Percentiles rank a stretch among this genome's conserved stretches.
Conservation (phyloP, 345 rosid genomes). For the Reutealis trisperma region DNA sequence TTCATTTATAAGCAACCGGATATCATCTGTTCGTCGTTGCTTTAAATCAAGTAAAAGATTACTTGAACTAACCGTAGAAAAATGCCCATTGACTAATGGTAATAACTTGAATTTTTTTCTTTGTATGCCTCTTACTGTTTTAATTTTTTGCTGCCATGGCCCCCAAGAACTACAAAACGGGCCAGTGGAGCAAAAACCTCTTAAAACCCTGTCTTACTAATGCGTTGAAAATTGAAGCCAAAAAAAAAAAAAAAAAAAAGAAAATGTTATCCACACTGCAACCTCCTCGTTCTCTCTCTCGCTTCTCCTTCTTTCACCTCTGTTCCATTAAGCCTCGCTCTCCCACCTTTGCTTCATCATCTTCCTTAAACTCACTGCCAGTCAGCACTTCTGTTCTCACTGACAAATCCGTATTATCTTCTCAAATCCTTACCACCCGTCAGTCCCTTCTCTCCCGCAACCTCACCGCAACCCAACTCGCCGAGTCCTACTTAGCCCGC, state of each 20-base stretch:
- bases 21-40: too few species aligned
- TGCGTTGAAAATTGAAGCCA: not conserved
- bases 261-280: constrained; percentile 17
- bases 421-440: constrained; percentile 74
- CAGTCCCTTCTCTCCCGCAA: constrained; percentile 72
- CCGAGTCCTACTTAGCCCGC: constrained; percentile 70
- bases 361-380: not conserved
- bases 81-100: too few species aligned
- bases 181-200: too few species aligned
- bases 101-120: too few species aligned
- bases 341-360: constrained; percentile 12
- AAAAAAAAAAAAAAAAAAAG: not conserved
- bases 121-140: too few species aligned
- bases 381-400: constrained; percentile 21
- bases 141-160: too few species aligned
- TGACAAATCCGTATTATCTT: constrained; percentile 36
- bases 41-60: too few species aligned
- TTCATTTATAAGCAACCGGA: too few species aligned
- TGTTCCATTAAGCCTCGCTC: constrained; percentile 22
- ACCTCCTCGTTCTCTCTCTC: constrained; percentile 34
- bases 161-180: too few species aligned
- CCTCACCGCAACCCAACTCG: constrained; percentile 60
- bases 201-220: too few species aligned
- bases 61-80: too few species aligned
- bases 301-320: constrained; percentile 47